Percentiles rank a stretch among this genome's conserved stretches.
Evolutionary conservation across 495 filamentous ascomycete species (phyloP).

Genomic region (Aspergillus olivimuriae): DNA sequence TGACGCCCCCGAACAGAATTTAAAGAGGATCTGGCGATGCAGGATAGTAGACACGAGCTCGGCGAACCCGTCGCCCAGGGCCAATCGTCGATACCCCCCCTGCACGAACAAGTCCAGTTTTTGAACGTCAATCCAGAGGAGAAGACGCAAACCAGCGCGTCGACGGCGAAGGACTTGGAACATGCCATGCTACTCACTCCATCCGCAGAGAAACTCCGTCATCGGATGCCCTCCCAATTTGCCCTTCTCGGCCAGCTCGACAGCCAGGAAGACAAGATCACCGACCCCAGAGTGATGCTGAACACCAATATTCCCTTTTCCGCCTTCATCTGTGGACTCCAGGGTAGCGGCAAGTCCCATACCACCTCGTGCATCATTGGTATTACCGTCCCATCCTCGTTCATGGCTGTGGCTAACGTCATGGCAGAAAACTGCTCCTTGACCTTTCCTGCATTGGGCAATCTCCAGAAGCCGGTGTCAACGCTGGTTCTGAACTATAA

Average conservation of each 20-base stretch:
- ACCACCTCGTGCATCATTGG: conserved; percentile 63
- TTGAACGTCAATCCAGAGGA: background rate
- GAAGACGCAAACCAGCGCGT: background rate
- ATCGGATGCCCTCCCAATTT: conserved; percentile 17
- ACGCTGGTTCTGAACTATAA: conserved; percentile 66
- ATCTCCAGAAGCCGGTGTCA: conserved; percentile 44
- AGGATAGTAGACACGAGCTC: background rate
- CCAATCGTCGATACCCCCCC: background rate
- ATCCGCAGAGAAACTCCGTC: conserved; percentile 5
- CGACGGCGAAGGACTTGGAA: conserved; percentile 15
- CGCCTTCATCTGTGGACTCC: conserved; percentile 68
- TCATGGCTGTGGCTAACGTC: too few species aligned
- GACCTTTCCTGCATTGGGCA: conserved; percentile 22
- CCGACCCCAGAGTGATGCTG: conserved; percentile 16
- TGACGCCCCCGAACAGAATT: background rate
- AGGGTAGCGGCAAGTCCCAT: conserved; percentile 70
- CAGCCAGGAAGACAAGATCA: background rate
- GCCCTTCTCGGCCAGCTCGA: conserved; percentile 14
- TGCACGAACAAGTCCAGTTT: background rate
- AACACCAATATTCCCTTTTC: conserved; percentile 65
- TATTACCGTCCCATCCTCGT: too few species aligned
- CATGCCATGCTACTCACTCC: conserved; percentile 15
- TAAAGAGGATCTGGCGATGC: background rate
- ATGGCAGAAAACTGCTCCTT: conserved; percentile 56
- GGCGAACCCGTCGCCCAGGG: background rate